Conservation (phyloP, 768 basidiomycete genomes). For the Tephrocybe rancida region DNA sequence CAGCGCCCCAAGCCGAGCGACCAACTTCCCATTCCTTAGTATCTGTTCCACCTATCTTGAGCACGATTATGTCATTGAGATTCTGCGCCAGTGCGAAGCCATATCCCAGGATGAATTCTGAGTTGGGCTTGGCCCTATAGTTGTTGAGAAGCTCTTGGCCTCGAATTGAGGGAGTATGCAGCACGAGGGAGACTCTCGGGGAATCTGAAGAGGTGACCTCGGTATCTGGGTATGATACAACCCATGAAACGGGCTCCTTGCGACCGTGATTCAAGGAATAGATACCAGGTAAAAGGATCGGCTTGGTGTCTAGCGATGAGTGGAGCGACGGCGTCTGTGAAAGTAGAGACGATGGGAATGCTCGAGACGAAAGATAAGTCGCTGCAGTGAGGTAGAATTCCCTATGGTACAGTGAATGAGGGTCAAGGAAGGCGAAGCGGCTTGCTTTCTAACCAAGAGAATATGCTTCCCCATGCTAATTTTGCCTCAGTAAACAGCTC, state of each 20-base stretch:
- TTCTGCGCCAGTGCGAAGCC: conserved; percentile 84
- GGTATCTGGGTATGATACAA: conserved; percentile 45
- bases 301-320: conserved; percentile 55
- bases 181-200: conserved; percentile 61
- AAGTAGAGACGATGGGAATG: conserved; percentile 86
- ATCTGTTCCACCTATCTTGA: conserved; percentile 66
- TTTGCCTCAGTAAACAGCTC: conserved; percentile 37
- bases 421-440: background rate
- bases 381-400: conserved; percentile 68
- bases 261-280: conserved; percentile 88
- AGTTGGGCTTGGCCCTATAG: conserved; percentile 90
- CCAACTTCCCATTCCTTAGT: conserved; percentile 65
- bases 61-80: conserved; percentile 83
- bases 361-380: conserved; percentile 84
- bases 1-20: conserved; percentile 52
- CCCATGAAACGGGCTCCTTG: conserved; percentile 82
- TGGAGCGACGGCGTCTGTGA: conserved; percentile 55
- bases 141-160: conserved; percentile 82
- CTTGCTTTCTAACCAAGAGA: conserved; percentile 67
- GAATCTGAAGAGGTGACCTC: conserved; percentile 17
- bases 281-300: conserved; percentile 84
- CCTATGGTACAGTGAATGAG: conserved; percentile 44
- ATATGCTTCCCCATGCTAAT: conserved; percentile 44
- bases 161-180: conserved; percentile 41
- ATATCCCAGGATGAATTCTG: conserved; percentile 89